Percentiles rank a stretch among this genome's conserved stretches.
phyloP scores from a whole-genome alignment of 345 rosid genomes.

The Syzygium aromaticum region DNA sequence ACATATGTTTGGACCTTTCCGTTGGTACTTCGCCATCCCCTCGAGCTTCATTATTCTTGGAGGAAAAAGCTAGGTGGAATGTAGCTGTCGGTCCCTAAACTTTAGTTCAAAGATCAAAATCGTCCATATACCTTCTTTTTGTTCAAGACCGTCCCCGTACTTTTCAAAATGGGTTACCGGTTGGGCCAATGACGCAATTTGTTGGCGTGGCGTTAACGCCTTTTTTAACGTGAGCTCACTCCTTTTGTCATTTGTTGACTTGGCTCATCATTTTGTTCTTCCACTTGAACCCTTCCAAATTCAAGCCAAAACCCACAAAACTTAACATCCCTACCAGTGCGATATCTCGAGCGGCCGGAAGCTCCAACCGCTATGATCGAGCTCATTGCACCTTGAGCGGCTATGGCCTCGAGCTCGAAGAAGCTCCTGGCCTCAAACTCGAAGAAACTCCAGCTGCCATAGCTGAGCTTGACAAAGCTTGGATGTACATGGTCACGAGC shows the following conservation, averaged over 20 bases:
- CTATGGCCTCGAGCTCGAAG: background rate
- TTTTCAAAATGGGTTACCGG: background rate
- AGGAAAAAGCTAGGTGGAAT: background rate
- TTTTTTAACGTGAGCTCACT: background rate
- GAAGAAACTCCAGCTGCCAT: background rate
- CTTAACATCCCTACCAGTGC: background rate
- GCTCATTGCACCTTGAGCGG: background rate
- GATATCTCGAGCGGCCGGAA: background rate
- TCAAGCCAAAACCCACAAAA: background rate
- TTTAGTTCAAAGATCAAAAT: background rate
- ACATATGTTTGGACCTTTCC: background rate
- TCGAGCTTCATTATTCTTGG: background rate
- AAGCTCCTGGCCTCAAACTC: background rate
- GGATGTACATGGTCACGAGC: too few species aligned
- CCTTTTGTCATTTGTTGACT: background rate
- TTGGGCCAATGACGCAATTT: background rate
- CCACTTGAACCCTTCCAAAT: background rate
- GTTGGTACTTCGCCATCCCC: background rate
- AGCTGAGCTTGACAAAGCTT: too few species aligned
- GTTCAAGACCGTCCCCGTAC: background rate
- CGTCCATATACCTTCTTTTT: background rate
- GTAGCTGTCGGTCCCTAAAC: background rate
- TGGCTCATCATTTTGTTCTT: background rate
- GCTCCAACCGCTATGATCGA: background rate
- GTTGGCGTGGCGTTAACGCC: background rate